These are phyloP conservation scores for Aphanomyces euteiches DNA, from an alignment of 352 stramenopile species.

Conservation along the genomic window DNA sequence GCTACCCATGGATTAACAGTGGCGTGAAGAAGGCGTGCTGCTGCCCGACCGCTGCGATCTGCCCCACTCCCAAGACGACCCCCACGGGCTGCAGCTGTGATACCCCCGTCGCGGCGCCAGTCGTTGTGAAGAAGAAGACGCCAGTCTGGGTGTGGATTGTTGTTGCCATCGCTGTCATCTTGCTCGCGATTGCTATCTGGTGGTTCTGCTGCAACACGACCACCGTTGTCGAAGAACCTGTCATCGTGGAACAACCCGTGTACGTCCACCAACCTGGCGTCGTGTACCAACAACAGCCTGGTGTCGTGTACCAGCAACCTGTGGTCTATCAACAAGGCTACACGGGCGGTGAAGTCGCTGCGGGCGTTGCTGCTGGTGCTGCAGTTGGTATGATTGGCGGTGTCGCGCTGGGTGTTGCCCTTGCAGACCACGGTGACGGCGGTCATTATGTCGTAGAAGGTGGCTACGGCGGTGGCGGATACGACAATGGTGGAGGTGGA, in stretches of 20 bases:
- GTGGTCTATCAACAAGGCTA: slow-evolving; percentile 25
- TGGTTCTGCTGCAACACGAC: slow-evolving; percentile 39
- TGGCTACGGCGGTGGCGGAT: slow-evolving; percentile 15
- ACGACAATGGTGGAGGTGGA: background rate
- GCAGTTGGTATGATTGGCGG: slow-evolving; percentile 32
- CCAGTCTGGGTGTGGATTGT: slow-evolving; percentile 40
- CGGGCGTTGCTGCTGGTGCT: slow-evolving; percentile 30
- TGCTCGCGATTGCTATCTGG: slow-evolving; percentile 35
- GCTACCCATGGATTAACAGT: slow-evolving; percentile 48
- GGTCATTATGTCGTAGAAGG: slow-evolving; percentile 15
- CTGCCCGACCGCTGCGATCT: slow-evolving; percentile 43
- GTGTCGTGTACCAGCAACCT: slow-evolving; percentile 40
- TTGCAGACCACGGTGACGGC: slow-evolving; percentile 31
- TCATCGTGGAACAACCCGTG: slow-evolving; percentile 30
- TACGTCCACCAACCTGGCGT: slow-evolving; percentile 12
- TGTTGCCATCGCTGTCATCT: slow-evolving; percentile 38
- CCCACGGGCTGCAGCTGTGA: slow-evolving; percentile 46
- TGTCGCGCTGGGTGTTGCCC: slow-evolving; percentile 31
- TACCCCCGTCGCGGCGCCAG: slow-evolving; percentile 14
- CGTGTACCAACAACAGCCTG: slow-evolving; percentile 28
- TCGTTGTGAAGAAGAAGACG: slow-evolving; percentile 29
- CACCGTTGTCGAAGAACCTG: slow-evolving; percentile 28
- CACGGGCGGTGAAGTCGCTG: slow-evolving; percentile 31
- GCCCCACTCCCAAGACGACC: slow-evolving; percentile 37
- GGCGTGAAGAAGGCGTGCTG: slow-evolving; percentile 48